Conservation (phyloP, 140 eudicot species). For the Oenanthe javanica region DNA sequence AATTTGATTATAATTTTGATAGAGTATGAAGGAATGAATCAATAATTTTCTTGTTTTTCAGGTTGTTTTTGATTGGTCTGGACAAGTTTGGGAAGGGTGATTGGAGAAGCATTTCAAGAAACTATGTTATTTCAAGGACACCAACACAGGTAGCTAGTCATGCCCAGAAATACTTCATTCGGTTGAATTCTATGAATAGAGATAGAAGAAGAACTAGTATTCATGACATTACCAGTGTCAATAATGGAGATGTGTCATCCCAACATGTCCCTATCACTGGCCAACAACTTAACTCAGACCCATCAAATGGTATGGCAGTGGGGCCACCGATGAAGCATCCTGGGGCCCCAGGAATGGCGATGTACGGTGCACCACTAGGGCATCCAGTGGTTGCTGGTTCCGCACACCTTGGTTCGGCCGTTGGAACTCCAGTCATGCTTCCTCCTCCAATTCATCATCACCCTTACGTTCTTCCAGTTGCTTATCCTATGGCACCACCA, state of each 20-base stretch:
- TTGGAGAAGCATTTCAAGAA: too few species aligned
- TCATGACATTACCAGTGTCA: slow-evolving; percentile 87
- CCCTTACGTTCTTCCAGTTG: slow-evolving; percentile 75
- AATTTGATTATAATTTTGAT: too few species aligned
- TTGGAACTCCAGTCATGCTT: slow-evolving; percentile 94
- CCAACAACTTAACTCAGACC: slow-evolving; percentile 46
- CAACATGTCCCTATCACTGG: slow-evolving; percentile 81
- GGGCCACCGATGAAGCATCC: slow-evolving; percentile 58
- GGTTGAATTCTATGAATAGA: slow-evolving; percentile 71
- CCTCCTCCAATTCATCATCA: slow-evolving; percentile 69
- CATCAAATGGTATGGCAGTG: slow-evolving; percentile 29
- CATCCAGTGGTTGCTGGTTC: slow-evolving; percentile 74
- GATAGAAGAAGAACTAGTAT: slow-evolving; percentile 89
- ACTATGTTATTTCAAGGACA: too few species aligned
- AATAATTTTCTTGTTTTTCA: slow-evolving; percentile 16
- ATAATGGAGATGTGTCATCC: slow-evolving; percentile 57
- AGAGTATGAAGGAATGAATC: too few species aligned
- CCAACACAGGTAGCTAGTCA: too few species aligned
- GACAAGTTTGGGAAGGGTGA: too few species aligned
- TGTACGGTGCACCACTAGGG: slow-evolving; percentile 91
- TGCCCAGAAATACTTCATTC: too few species aligned
- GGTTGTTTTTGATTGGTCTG: slow-evolving; percentile 18
- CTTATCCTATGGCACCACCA: slow-evolving; percentile 83
- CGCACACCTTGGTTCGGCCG: slow-evolving; percentile 76
- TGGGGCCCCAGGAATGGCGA: slow-evolving; percentile 65